Base-by-base conservation (phyloP, 2,329 filamentous ascomycete species). In the Plectosphaerella sp. region DNA sequence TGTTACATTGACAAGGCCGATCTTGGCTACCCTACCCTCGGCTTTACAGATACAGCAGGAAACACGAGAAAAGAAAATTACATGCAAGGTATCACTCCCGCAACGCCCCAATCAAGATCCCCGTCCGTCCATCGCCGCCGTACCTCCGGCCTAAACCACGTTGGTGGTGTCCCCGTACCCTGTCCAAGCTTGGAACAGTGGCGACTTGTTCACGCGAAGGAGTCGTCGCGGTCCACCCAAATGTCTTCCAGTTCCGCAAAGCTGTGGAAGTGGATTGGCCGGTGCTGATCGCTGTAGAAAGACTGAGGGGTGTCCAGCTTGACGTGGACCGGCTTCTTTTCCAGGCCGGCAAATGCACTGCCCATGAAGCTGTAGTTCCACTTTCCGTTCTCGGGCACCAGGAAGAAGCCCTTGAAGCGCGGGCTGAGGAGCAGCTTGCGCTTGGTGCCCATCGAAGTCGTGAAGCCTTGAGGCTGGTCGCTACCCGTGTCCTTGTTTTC, bases 291-390 rank as follows among this genome's bases (percentile, higher is more conserved):
- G 66, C 88, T 92, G 73, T 99, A 99, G 73, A 96, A 97, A 9
- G 88, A 79, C 60, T 87, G 72, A 16, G 94, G 94, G 43, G 91
- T 95, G 71, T 97, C 95, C 51, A 99, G 86, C 78, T 94, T 94
- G 62, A 97, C 92, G 61, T 91, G 88, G 43, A 97, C 82, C 4
- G 86, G 80, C 74, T 91, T 90, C 84, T 97, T 97, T 74, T 96
- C 91, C 58, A 96, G 80, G 41, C 86, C 85, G 14, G 87, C 85
- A 66, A 97, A 99, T 1, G 86, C 85, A 59, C 86, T 91, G 51
- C 94, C 94, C 86, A 97, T 91, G 78, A 99, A 99, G 69, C 89
- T 94, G 76, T 97, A 99, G 72, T 99, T 99, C 94, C 94, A 99
- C 55, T 88, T 80, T 57, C 86, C 86, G 51, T 87, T 87, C 64